Percentiles rank a stretch among this genome's conserved stretches.
Evolutionary conservation across 331 rosid species (phyloP).

Genomic region (Acacia concinna): DNA sequence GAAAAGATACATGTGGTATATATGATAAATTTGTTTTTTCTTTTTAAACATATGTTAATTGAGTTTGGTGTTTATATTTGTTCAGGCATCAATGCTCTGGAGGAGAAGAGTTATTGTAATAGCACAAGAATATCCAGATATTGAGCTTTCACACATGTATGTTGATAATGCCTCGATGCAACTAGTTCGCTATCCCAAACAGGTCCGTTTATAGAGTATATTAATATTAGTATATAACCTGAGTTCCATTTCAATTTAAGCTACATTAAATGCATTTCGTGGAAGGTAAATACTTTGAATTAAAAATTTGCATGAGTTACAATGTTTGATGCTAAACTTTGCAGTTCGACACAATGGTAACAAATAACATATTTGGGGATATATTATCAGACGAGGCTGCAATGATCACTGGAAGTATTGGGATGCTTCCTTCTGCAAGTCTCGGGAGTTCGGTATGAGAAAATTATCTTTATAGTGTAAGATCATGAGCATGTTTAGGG

Average conservation of each 20-base stretch:
- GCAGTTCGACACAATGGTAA: slow-evolving; percentile 15
- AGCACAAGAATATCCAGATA: slow-evolving; percentile 77
- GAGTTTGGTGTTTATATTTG: slow-evolving; percentile 9
- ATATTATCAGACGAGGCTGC: slow-evolving; percentile 19
- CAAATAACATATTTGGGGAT: slow-evolving; percentile 18
- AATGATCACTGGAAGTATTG: slow-evolving; percentile 25
- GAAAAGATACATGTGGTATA: background rate
- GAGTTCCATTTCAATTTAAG: slow-evolving; percentile 25
- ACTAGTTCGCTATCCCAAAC: slow-evolving; percentile 85
- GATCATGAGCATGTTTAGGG: background rate
- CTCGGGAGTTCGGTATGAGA: slow-evolving; percentile 17
- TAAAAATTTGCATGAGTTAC: slow-evolving; percentile 19
- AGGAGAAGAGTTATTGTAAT: slow-evolving; percentile 69
- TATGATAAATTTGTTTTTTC: slow-evolving; percentile 16
- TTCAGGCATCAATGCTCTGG: slow-evolving; percentile 93
- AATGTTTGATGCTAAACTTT: slow-evolving; percentile 20
- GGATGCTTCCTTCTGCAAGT: slow-evolving; percentile 25
- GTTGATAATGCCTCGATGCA: slow-evolving; percentile 97
- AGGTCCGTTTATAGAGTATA: slow-evolving; percentile 53
- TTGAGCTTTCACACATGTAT: slow-evolving; percentile 96
- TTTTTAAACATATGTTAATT: background rate
- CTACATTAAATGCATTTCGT: slow-evolving; percentile 3
- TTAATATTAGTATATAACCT: slow-evolving; percentile 3
- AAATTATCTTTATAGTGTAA: background rate
- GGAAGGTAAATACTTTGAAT: slow-evolving; percentile 4